These are phyloP conservation scores for Hortiboletus campestris DNA, from an alignment of 768 basidiomycete species.

Conservation along the genomic window DNA sequence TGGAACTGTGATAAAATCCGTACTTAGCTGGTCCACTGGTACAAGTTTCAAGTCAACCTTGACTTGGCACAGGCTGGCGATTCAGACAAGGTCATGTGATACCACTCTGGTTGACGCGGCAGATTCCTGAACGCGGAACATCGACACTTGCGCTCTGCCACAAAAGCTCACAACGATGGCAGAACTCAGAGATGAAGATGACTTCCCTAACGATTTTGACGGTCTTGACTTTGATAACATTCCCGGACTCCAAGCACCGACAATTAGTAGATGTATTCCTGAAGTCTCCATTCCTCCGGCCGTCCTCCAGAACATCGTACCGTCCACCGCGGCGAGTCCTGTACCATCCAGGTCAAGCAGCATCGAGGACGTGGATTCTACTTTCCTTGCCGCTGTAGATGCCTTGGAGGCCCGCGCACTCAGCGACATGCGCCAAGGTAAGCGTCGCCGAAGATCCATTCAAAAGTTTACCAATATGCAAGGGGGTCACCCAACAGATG, in stretches of 20 bases:
- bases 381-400: constrained; percentile 41
- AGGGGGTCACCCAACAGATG: constrained; percentile 7
- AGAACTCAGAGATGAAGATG: constrained; percentile 38
- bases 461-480: not conserved
- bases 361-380: constrained; percentile 21
- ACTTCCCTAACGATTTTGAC: constrained; percentile 57
- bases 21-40: not conserved
- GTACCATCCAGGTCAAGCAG: constrained; percentile 4
- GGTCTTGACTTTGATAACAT: constrained; percentile 45
- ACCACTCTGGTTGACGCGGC: too few species aligned
- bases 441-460: not conserved
- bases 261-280: not conserved
- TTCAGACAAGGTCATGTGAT: too few species aligned
- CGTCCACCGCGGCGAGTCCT: constrained; percentile 11
- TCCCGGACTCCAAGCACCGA: constrained; percentile 29
- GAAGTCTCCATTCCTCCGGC: not conserved
- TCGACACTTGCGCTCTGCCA: not conserved
- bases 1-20: too few species aligned
- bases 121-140: too few species aligned
- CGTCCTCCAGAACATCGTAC: not conserved
- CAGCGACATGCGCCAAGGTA: constrained; percentile 7
- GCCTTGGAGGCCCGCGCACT: constrained; percentile 41
- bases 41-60: too few species aligned
- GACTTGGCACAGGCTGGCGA: too few species aligned
- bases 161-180: constrained; percentile 20